phyloP scores from a whole-genome alignment of 1,284 basidiomycete species.

The Boletus smithii region DNA sequence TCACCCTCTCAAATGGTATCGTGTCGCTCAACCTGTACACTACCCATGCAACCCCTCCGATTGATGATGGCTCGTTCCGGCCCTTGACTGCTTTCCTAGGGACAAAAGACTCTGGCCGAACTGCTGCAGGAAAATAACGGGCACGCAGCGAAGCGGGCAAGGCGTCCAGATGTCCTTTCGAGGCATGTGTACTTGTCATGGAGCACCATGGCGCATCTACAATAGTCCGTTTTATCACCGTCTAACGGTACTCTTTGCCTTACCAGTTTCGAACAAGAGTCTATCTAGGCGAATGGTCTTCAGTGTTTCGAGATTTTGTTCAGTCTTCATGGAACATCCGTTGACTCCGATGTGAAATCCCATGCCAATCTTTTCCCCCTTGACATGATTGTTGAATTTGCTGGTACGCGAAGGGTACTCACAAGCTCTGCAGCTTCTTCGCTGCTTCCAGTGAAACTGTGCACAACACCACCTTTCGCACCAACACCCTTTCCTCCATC shows the following conservation, averaged over 20 bases:
- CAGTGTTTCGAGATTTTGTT: constrained; percentile 63
- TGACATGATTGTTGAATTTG: neutral
- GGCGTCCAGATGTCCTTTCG: constrained; percentile 52
- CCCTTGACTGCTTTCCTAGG: constrained; percentile 72
- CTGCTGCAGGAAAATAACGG: constrained; percentile 52
- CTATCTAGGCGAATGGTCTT: constrained; percentile 60
- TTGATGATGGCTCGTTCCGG: constrained; percentile 75
- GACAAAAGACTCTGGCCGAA: constrained; percentile 69
- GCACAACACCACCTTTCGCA: constrained; percentile 74
- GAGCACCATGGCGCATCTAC: constrained; percentile 85
- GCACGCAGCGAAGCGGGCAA: constrained; percentile 49
- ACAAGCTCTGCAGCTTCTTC: constrained; percentile 73
- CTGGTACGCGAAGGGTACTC: constrained; percentile 22
- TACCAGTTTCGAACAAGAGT: constrained; percentile 81
- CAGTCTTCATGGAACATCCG: constrained; percentile 83
- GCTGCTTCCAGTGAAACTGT: constrained; percentile 78
- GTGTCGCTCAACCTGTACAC: constrained; percentile 58
- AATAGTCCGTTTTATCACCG: constrained; percentile 1
- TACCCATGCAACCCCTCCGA: constrained; percentile 78
- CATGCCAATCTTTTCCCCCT: constrained; percentile 53
- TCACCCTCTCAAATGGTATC: constrained; percentile 56
- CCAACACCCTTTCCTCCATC: constrained; percentile 55
- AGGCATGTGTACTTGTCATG: constrained; percentile 75
- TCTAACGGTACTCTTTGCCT: neutral
- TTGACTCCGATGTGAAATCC: constrained; percentile 68